Evolutionary conservation across 2,329 filamentous ascomycete species (phyloP), one percentile per base, ranked within the genome.

Genomic region (Bisporella sp.): DNA sequence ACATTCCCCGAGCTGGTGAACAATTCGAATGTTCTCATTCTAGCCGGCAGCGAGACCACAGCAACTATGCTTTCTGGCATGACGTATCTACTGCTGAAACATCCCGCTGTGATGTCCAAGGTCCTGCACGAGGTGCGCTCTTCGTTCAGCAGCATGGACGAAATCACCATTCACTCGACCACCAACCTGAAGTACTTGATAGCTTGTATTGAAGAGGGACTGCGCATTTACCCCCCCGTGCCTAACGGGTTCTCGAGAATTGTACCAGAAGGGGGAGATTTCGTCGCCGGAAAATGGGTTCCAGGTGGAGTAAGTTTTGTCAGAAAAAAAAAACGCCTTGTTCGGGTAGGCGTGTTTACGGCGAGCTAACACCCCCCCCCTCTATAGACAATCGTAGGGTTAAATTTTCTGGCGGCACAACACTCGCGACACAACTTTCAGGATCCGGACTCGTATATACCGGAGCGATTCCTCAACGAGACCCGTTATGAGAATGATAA

Each of bases 51-150:
- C 9, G 52, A 55, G 43, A 49, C 52, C 1, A 50, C 52, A 4
- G 50, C 54, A 6, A 51, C 55, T 8, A 31, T 50, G 1, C 41
- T 58, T 29, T 54, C 56, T 7, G 50, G 54, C 8, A 41, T 45
- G 6, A 54, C 43, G 5, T 57, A 52, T 39, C 45, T 53, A 32
- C 58, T 72, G 4, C 49, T 62, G 1, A 61, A 46, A 6, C 65
- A 69, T 39, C 69, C 67, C 0, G 50, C 57, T 0, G 56, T 51
- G 1, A 53, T 69, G 5, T 41, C 61, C 54, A 68, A 57, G 30
- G 42, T 74, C 7, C 58, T 55, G 0, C n/a, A 62, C 0, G 74
- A 77, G 57, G 62, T 76, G 1, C 69, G 72, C 0, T 55, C 61
- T 0, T 32, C 62, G 0, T 76, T 75, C 48, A 48, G 51, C 1